Evolutionary conservation across 2,329 filamentous ascomycete genomes (phyloP), one percentile per base, ranked within the genome.

Genomic region (Fulvia fulva): DNA sequence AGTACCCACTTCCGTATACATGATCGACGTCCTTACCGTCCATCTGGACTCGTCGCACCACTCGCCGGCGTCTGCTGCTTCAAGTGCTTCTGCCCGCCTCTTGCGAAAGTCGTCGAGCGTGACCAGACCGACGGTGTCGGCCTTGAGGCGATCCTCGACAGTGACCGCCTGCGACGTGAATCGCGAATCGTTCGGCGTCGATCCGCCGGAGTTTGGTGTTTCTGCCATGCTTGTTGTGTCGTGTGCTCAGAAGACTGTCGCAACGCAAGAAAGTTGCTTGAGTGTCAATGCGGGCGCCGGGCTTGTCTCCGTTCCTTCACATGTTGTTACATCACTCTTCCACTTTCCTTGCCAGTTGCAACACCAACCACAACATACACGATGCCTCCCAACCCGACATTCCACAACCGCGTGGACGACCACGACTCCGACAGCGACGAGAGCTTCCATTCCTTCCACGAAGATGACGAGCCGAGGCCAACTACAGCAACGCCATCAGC

Each of bases 61-160:
- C 88, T 69, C 87, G 85, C 12, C 85, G 87, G 49, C 21, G 63
- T 67, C 65, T 68, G 89, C 85, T 70, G 94, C 90, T 70, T 97
- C 93, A 50, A 96, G 80, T n/a, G 92, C 90, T 75, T 97, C 91
- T 67, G 91, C 92, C 74, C 93, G 90, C 59, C 94, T 87, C 78
- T 99, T 97, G 75, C 93, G 91, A 74, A 96, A 97, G 72, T 97
- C 94, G 64, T 90, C 91, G 45, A 97, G 86, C 58, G 90, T 85
- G 54, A 97, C 93, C 2, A 99, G 86, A 43, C 94, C 94, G 65
- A 97, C 91, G 0, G 91, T 96, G 70, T 91, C 87, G 55, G 86
- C 90, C 60, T 93, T 93, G 50, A 96, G 81, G 14, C 91, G 81
- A 70, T 96, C 87, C 73, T 93, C 85, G 1, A 90, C 89, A 1